phyloP scores from a whole-genome alignment of 345 rosid genomes.

The Aurinia saxatilis region DNA sequence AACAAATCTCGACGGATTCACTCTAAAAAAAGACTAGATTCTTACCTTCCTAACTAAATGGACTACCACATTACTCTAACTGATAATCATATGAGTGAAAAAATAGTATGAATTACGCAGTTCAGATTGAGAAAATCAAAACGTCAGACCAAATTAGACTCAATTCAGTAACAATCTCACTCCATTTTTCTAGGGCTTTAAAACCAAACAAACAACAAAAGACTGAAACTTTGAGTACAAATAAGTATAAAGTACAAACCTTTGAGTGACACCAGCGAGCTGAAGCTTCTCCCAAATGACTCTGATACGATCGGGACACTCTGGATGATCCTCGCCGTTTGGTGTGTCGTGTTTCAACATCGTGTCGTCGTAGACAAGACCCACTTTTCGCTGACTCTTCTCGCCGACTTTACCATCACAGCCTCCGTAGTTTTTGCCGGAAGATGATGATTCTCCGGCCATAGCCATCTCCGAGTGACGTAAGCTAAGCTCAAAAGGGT shows the following conservation, averaged over 20 bases:
- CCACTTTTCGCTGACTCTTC: conserved; percentile 41
- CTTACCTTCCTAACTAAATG: too few relatives aligned
- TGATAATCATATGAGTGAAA: too few relatives aligned
- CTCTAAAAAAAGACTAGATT: too few relatives aligned
- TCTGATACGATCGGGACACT: conserved; percentile 68
- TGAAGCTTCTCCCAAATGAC: conserved; percentile 74
- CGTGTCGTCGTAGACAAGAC: conserved; percentile 67
- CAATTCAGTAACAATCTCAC: too few relatives aligned
- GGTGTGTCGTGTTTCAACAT: conserved; percentile 80
- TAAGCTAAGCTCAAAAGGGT: neutral
- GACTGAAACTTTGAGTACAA: neutral
- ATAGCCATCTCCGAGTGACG: neutral
- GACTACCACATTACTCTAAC: too few relatives aligned
- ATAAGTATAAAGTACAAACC: conserved; percentile 34
- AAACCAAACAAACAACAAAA: neutral
- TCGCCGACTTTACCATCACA: neutral
- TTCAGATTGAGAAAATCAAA: too few relatives aligned
- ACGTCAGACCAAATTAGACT: too few relatives aligned
- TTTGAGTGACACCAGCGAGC: conserved; percentile 47
- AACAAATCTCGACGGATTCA: too few relatives aligned
- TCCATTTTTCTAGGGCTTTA: conserved; percentile 16
- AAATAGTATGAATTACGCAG: too few relatives aligned
- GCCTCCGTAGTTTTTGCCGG: neutral
- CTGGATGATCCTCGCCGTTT: conserved; percentile 61
- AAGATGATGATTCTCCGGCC: conserved; percentile 1